A percentile compares a stretch with the other conserved stretches of the same genome.
These are phyloP conservation scores for Daldinia sp. DNA, from an alignment of 2,329 filamentous ascomycete genomes.

Conservation along the genomic window DNA sequence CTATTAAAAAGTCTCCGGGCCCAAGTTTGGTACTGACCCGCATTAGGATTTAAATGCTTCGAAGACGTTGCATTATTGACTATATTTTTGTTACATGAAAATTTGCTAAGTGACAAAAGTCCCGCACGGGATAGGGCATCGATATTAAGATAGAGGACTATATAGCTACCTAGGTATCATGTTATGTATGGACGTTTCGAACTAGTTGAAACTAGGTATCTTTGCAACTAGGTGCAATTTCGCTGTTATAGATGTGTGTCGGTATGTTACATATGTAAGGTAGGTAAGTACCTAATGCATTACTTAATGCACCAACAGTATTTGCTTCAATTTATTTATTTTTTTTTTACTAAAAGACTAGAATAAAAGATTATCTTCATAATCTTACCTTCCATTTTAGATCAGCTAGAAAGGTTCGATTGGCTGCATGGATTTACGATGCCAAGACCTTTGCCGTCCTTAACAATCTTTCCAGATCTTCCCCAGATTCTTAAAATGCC, in stretches of 20 bases:
- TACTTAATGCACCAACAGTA: background rate
- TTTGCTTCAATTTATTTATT: too few relatives aligned
- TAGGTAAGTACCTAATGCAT: background rate
- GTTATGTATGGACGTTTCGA: too few relatives aligned
- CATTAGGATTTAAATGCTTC: background rate
- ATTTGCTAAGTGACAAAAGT: too few relatives aligned
- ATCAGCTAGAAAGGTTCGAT: slow-evolving; percentile 26
- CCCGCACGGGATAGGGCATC: too few relatives aligned
- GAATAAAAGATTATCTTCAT: background rate
- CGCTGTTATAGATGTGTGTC: background rate
- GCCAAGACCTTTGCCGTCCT: slow-evolving; percentile 37
- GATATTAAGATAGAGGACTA: too few relatives aligned
- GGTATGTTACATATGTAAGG: too few relatives aligned
- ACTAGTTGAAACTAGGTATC: too few relatives aligned
- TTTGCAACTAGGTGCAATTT: too few relatives aligned
- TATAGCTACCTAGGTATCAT: too few relatives aligned
- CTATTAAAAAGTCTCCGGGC: background rate
- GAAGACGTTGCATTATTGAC: background rate
- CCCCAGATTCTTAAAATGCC: slow-evolving; percentile 26
- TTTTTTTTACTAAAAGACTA: slow-evolving; percentile 4
- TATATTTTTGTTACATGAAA: background rate
- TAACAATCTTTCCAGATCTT: slow-evolving; percentile 20
- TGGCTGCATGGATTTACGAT: slow-evolving; percentile 37
- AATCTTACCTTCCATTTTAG: slow-evolving; percentile 30
- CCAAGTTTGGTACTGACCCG: background rate